A percentile compares a stretch with the other conserved stretches of the same genome.
These are phyloP conservation scores for Pleurozium schreberi DNA, from an alignment of 225 moss, liverwort and hornwort genomes.

Conservation along the genomic window DNA sequence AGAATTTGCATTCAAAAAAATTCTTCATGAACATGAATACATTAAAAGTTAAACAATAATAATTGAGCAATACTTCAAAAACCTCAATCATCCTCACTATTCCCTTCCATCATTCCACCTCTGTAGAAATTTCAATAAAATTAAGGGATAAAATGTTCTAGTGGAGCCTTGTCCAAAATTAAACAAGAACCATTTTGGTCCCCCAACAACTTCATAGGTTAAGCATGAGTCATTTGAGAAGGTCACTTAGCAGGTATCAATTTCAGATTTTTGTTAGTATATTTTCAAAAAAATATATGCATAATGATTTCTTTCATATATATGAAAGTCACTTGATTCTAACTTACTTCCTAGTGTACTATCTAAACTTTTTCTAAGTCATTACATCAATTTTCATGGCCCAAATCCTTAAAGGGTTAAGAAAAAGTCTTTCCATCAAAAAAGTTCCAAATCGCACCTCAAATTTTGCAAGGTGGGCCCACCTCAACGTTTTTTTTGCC, in stretches of 20 bases:
- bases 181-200: too few relatives aligned
- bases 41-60: neutral
- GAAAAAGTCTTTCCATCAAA: neutral
- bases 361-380: neutral
- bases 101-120: neutral
- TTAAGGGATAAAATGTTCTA: neutral
- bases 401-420: neutral
- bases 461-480: neutral
- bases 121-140: neutral
- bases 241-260: neutral
- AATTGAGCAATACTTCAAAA: neutral
- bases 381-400: too few relatives aligned
- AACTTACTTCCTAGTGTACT: too few relatives aligned
- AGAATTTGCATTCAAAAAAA: neutral
- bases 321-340: neutral
- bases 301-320: neutral
- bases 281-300: neutral
- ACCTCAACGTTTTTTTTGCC: neutral
- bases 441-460: neutral
- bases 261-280: neutral
- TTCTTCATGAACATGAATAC: neutral
- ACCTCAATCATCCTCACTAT: neutral
- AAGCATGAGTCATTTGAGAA: neutral
- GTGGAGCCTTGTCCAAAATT: neutral
- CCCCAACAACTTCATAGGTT: rapidly evolving